phyloP scores from a whole-genome alignment of 1,284 basidiomycete species.

The Athelia psychrophila region DNA sequence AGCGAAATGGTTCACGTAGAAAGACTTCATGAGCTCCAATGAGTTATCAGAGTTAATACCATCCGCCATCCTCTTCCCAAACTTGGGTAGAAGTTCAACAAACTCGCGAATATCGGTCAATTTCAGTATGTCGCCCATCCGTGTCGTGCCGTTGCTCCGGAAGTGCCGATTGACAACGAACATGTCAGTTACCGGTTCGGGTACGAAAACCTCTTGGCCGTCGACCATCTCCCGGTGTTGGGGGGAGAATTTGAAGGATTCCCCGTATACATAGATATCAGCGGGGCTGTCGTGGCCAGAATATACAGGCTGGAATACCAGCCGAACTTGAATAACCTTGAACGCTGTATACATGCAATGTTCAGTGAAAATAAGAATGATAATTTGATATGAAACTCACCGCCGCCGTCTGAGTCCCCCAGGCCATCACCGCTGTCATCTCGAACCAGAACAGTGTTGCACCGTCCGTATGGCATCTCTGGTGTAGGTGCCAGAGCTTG shows the following conservation, averaged over 20 bases:
- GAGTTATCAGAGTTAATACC: not conserved
- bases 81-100: slow-evolving; percentile 6
- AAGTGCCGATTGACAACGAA: slow-evolving; percentile 1
- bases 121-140: not conserved
- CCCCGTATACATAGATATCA: not conserved
- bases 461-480: not conserved
- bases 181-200: not conserved
- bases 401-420: too few relatives aligned
- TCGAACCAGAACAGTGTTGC: not conserved
- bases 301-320: not conserved
- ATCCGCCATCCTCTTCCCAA: not conserved
- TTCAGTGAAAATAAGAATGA: not conserved
- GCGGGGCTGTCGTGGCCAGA: not conserved
- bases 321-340: not conserved
- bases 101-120: not conserved
- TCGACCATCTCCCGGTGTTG: not conserved
- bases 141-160: not conserved
- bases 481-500: not conserved
- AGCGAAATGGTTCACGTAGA: slow-evolving; percentile 9
- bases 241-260: not conserved
- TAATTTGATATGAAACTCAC: not conserved
- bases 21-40: slow-evolving; percentile 4
- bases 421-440: not conserved
- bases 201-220: not conserved
- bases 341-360: not conserved